A percentile compares a stretch with the other conserved stretches of the same genome.
Conservation (phyloP, 495 filamentous ascomycete genomes). For the Ascobolus immersus region DNA sequence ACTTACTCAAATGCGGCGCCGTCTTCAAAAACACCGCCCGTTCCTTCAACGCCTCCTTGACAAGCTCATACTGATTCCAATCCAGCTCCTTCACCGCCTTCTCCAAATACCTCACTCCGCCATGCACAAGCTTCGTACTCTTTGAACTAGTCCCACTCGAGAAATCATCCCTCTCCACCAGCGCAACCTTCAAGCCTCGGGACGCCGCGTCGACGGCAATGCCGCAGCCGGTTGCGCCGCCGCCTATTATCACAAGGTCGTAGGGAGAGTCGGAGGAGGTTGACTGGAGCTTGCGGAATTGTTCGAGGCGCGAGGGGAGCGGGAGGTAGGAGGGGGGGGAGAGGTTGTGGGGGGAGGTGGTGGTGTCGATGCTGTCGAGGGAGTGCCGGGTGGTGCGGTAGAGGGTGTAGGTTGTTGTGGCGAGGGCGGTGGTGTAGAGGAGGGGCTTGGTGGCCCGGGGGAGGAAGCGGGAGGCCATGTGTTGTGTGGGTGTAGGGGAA, state of each 20-base stretch:
- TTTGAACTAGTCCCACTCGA: slow-evolving; percentile 83
- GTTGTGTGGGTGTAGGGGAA: not conserved
- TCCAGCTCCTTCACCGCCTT: slow-evolving; percentile 94
- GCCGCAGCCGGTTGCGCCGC: slow-evolving; percentile 74
- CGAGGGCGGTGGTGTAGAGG: slow-evolving; percentile 32
- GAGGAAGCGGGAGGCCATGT: not conserved
- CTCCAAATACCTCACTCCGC: slow-evolving; percentile 85
- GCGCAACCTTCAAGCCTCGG: slow-evolving; percentile 69
- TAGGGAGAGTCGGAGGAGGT: slow-evolving; percentile 28
- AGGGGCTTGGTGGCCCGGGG: slow-evolving; percentile 17
- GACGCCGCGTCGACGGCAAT: slow-evolving; percentile 88
- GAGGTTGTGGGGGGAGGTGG: not conserved
- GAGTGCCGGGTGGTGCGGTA: not conserved
- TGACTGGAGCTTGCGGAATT: slow-evolving; percentile 19
- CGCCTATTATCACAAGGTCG: slow-evolving; percentile 77
- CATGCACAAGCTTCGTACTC: slow-evolving; percentile 91
- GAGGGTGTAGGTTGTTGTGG: not conserved
- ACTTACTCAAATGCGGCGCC: slow-evolving; percentile 86
- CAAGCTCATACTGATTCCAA: slow-evolving; percentile 80
- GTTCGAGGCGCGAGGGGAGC: slow-evolving; percentile 33
- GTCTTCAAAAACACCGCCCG: slow-evolving; percentile 90
- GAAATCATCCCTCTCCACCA: slow-evolving; percentile 93
- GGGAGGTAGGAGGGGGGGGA: slow-evolving; percentile 36
- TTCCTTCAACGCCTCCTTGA: slow-evolving; percentile 86
- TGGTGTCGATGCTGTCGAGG: not conserved